A percentile compares a stretch with the other conserved stretches of the same genome.
Conservation (phyloP, 495 filamentous ascomycete genomes). For the Thermothielavioides terrestris region DNA sequence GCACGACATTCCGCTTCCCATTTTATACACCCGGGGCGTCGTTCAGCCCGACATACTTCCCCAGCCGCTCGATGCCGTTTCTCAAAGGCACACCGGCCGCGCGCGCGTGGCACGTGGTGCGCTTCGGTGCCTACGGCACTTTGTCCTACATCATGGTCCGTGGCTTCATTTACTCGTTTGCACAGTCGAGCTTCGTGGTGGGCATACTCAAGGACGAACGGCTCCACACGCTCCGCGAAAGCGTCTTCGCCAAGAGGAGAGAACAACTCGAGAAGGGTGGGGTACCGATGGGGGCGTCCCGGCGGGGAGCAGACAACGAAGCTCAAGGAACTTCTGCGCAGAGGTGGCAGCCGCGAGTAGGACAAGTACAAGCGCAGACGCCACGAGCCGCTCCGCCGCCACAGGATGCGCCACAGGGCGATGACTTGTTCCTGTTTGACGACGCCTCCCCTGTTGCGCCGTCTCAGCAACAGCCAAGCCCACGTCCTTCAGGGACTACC, state of each 20-base stretch:
- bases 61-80: neutral
- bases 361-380: neutral
- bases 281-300: neutral
- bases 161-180: neutral
- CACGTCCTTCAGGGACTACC: neutral
- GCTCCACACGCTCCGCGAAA: neutral
- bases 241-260: neutral
- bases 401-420: constrained; percentile 2
- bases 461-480: constrained; percentile 7
- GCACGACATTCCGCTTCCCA: constrained; percentile 18
- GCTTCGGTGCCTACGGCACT: constrained; percentile 9
- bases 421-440: constrained; percentile 29
- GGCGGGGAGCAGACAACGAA: no score
- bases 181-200: neutral
- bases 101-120: constrained; percentile 9
- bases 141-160: neutral
- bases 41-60: constrained; percentile 14
- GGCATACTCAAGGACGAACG: constrained; percentile 5
- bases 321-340: no score
- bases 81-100: constrained; percentile 6
- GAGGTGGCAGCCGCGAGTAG: neutral
- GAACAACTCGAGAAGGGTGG: neutral
- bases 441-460: constrained; percentile 34
- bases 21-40: constrained; percentile 13
- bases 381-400: neutral